Evolutionary conservation across 1,139 yeast genomes (phyloP).

Genomic region (Candida tropicalis): DNA sequence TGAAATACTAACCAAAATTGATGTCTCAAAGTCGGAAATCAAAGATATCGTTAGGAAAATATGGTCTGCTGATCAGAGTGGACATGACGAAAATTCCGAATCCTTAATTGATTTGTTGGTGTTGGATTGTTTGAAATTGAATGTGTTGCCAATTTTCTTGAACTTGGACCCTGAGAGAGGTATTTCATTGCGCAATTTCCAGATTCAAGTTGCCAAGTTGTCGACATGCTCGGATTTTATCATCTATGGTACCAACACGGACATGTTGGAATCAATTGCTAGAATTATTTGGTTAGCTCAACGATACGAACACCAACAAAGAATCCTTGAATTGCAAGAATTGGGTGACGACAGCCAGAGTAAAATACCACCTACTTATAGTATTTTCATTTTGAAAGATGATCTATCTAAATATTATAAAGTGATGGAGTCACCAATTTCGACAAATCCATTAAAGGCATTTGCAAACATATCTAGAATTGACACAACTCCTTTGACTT

Average conservation of each 20-base stretch:
- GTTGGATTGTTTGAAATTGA: constrained; percentile 46
- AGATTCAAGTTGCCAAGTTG: constrained; percentile 72
- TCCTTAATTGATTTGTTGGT: constrained; percentile 25
- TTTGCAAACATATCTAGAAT: constrained; percentile 13
- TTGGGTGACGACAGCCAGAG: neutral
- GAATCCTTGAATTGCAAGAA: constrained; percentile 6
- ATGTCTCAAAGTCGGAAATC: constrained; percentile 39
- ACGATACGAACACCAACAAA: constrained; percentile 27
- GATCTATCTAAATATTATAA: constrained; percentile 7
- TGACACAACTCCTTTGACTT: constrained; percentile 7
- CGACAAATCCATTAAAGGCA: constrained; percentile 8
- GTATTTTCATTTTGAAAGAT: constrained; percentile 20
- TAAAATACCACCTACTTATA: constrained; percentile 13
- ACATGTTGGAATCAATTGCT: constrained; percentile 45
- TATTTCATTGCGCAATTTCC: constrained; percentile 72
- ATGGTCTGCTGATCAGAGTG: constrained; percentile 13
- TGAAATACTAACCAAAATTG: constrained; percentile 59
- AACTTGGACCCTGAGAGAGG: constrained; percentile 68
- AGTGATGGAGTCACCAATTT: constrained; percentile 1
- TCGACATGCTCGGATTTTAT: constrained; percentile 70
- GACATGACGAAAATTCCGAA: constrained; percentile 7
- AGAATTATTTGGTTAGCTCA: constrained; percentile 61
- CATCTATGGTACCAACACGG: constrained; percentile 50
- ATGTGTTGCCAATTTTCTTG: constrained; percentile 54
- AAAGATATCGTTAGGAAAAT: constrained; percentile 25